Evolutionary conservation across 2,329 filamentous ascomycete species (phyloP).

Genomic region (Cercospora canescens): DNA sequence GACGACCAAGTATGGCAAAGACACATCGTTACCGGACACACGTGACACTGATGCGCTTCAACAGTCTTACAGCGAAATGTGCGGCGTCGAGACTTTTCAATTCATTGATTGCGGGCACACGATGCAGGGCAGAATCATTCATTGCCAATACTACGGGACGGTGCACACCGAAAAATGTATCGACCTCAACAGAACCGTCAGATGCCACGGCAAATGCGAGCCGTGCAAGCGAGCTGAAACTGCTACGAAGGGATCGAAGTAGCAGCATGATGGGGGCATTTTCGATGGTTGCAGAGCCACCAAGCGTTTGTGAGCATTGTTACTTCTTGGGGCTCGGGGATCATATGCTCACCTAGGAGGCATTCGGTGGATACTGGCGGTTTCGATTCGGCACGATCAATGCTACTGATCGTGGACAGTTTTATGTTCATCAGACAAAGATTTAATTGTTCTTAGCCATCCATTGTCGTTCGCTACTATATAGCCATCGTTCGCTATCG

Average conservation of each 20-base stretch:
- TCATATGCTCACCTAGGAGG: neutral
- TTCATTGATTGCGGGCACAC: neutral
- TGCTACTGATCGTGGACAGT: neutral
- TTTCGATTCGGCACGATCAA: neutral
- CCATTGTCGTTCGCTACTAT: neutral
- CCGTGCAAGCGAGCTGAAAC: neutral
- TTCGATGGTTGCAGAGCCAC: neutral
- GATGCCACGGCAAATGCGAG: neutral
- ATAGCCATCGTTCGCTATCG: neutral
- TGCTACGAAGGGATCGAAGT: neutral
- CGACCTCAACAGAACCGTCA: neutral
- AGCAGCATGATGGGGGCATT: neutral
- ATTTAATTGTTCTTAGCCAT: neutral
- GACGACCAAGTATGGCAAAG: neutral
- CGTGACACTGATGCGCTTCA: neutral
- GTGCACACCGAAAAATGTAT: neutral
- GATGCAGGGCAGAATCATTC: neutral
- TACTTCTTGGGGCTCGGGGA: neutral
- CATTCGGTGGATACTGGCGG: neutral
- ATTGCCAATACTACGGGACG: neutral
- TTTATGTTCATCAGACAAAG: neutral
- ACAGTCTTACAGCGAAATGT: neutral
- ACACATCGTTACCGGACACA: neutral
- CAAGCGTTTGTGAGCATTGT: neutral
- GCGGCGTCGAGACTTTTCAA: neutral